phyloP scores from a whole-genome alignment of 2,329 filamentous ascomycete species.

The Phialemonium atrogriseum region DNA sequence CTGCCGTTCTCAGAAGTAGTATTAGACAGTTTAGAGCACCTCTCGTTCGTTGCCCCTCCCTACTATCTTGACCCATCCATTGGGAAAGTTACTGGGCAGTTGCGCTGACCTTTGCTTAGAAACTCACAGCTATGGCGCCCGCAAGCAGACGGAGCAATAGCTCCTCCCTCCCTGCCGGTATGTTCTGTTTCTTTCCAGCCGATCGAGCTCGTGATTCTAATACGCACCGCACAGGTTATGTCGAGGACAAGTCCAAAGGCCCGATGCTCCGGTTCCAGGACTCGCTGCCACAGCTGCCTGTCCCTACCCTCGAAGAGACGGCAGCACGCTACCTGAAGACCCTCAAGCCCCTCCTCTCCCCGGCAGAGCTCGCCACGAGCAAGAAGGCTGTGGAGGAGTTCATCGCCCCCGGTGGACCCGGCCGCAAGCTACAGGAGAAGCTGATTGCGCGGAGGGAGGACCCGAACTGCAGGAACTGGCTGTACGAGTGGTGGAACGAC shows the following conservation, averaged over 20 bases:
- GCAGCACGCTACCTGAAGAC: slow-evolving; percentile 73
- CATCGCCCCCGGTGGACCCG: slow-evolving; percentile 75
- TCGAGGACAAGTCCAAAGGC: slow-evolving; percentile 70
- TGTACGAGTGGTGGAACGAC: slow-evolving; percentile 98
- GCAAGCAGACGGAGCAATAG: slow-evolving; percentile 46
- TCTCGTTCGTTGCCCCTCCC: slow-evolving; percentile 15
- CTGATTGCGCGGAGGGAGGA: slow-evolving; percentile 72
- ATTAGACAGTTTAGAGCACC: slow-evolving; percentile 14
- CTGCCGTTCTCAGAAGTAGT: slow-evolving; percentile 20
- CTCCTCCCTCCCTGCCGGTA: slow-evolving; percentile 47
- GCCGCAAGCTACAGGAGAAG: slow-evolving; percentile 79
- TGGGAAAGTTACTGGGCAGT: slow-evolving; percentile 1
- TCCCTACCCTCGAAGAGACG: slow-evolving; percentile 77
- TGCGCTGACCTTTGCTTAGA: slow-evolving; percentile 14
- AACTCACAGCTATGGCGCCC: slow-evolving; percentile 40
- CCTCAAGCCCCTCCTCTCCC: slow-evolving; percentile 64
- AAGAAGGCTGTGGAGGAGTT: slow-evolving; percentile 84
- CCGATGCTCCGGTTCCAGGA: slow-evolving; percentile 80
- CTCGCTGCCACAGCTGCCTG: slow-evolving; percentile 70
- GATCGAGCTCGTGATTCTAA: not conserved
- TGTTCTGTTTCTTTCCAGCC: slow-evolving; percentile 7
- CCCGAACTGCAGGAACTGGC: slow-evolving; percentile 82
- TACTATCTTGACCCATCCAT: not conserved
- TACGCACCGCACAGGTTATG: slow-evolving; percentile 51
- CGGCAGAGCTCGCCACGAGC: slow-evolving; percentile 60